Evolutionary conservation across 2,329 filamentous ascomycete genomes (phyloP).

Genomic region (Aspergillus melleus): DNA sequence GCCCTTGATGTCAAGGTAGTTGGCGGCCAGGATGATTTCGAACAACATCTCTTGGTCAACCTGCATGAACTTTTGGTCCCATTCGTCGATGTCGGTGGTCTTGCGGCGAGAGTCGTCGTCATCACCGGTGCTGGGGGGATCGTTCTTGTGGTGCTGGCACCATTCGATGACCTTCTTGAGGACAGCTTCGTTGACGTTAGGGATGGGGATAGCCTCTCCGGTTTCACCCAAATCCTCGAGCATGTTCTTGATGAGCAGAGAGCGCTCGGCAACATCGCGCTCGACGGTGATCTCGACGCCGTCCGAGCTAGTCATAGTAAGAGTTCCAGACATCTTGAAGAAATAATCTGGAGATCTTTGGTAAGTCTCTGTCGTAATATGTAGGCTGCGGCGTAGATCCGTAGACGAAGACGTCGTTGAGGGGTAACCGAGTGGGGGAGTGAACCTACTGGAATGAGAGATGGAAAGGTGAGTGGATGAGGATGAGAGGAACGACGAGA

Average conservation of each 20-base stretch:
- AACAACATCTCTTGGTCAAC: constrained; percentile 99
- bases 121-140: constrained; percentile 77
- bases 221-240: constrained; percentile 82
- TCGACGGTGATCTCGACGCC: constrained; percentile 54
- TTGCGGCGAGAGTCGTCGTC: constrained; percentile 95
- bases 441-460: neutral
- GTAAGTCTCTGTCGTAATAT: neutral
- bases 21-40: constrained; percentile 96
- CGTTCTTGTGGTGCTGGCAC: constrained; percentile 92
- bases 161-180: constrained; percentile 96
- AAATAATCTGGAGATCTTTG: neutral
- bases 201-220: constrained; percentile 68
- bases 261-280: constrained; percentile 82
- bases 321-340: neutral
- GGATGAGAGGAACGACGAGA: neutral
- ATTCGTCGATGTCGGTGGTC: constrained; percentile 98
- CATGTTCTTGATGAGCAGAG: constrained; percentile 97
- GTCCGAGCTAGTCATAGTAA: constrained; percentile 19
- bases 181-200: constrained; percentile 81
- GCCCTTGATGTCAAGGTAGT: constrained; percentile 98
- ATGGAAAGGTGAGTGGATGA: neutral
- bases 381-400: neutral
- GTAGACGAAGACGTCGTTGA: neutral
- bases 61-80: constrained; percentile 99
- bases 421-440: neutral